Conservation (phyloP, 164 flowering plant genomes). For the Malania oleifera region DNA sequence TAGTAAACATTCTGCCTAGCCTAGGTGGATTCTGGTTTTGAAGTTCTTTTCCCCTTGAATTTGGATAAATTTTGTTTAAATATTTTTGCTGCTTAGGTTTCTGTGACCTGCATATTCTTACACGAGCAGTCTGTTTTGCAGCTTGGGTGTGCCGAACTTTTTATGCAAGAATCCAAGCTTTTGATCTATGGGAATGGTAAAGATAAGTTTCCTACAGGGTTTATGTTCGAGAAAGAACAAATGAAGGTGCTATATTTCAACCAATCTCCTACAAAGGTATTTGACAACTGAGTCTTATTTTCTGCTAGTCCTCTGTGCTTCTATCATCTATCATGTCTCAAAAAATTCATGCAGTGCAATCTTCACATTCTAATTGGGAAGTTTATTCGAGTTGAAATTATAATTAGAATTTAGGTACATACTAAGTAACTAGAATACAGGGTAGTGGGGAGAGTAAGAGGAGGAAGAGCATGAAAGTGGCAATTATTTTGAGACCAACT, state of each 20-base stretch:
- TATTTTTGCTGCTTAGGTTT: constrained; percentile 5
- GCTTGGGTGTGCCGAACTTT: constrained; percentile 84
- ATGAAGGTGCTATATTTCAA: constrained; percentile 85
- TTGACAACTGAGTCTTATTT: constrained; percentile 2
- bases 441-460: no score
- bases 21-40: background rate
- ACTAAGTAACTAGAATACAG: no score
- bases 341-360: no score
- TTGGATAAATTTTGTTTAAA: no score
- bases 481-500: no score
- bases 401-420: no score
- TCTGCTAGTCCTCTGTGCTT: no score
- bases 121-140: constrained; percentile 25
- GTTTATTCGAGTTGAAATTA: no score
- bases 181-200: constrained; percentile 76
- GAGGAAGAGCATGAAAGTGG: no score
- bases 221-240: constrained; percentile 83
- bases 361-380: no score
- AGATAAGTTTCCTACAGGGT: constrained; percentile 87
- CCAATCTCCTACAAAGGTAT: constrained; percentile 84
- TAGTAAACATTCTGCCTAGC: background rate
- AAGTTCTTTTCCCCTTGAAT: background rate
- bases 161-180: constrained; percentile 71
- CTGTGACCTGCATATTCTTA: constrained; percentile 11
- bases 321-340: no score